Evolutionary conservation across 2,329 filamentous ascomycete genomes (phyloP).

Genomic region (Orbilia brochopaga): DNA sequence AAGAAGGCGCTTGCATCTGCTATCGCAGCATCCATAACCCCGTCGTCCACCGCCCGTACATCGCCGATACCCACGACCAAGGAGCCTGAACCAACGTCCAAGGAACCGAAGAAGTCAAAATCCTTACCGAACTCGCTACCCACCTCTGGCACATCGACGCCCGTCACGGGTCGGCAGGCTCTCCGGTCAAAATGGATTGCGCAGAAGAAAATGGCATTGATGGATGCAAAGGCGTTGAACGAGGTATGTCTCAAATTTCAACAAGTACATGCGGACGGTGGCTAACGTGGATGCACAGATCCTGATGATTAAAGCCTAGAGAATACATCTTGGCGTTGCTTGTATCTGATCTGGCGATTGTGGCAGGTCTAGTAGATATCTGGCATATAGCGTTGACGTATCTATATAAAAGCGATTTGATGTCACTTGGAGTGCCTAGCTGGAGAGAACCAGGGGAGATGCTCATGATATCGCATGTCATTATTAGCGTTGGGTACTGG

Average conservation of each 20-base stretch:
- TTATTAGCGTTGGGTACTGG: too few species aligned
- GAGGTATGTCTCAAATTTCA: constrained; percentile 63
- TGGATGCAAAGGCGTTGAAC: constrained; percentile 81
- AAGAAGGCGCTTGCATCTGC: constrained; percentile 46
- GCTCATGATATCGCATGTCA: too few species aligned
- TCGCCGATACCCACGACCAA: constrained; percentile 56
- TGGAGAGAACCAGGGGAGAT: too few species aligned
- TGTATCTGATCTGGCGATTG: too few species aligned
- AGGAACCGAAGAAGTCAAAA: constrained; percentile 29
- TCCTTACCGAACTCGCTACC: constrained; percentile 32
- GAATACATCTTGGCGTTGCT: too few species aligned
- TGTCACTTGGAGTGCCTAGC: too few species aligned
- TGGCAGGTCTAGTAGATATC: too few species aligned
- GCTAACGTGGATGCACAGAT: constrained; percentile 29
- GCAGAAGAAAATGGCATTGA: constrained; percentile 81
- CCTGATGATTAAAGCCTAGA: constrained; percentile 42
- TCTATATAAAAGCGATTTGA: too few species aligned
- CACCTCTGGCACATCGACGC: constrained; percentile 60
- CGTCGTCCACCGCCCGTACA: constrained; percentile 55
- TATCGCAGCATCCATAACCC: constrained; percentile 52
- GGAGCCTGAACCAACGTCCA: constrained; percentile 5
- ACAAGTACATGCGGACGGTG: too few species aligned
- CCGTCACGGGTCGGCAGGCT: constrained; percentile 70
- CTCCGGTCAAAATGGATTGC: constrained; percentile 82
- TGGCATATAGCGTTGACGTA: too few species aligned